Percentiles rank a stretch among this genome's conserved stretches.
Conservation (phyloP, 805 yeast genomes). For the Grigorovia humatica region DNA sequence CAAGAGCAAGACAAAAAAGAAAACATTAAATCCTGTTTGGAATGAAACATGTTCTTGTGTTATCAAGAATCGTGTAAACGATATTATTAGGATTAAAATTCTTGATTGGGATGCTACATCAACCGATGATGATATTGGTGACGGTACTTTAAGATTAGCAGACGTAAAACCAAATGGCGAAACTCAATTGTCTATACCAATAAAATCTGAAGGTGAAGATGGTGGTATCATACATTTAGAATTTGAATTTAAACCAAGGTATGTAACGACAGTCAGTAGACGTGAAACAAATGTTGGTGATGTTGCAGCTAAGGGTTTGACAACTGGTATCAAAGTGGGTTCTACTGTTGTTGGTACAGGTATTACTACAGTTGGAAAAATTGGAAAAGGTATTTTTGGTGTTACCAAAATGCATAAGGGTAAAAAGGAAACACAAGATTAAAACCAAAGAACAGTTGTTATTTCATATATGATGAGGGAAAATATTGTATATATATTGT, state of each 20-base stretch:
- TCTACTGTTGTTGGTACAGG: slow-evolving; percentile 36
- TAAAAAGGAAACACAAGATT: slow-evolving; percentile 1
- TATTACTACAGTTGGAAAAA: slow-evolving; percentile 30
- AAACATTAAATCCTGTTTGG: slow-evolving; percentile 85
- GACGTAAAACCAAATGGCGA: slow-evolving; percentile 41
- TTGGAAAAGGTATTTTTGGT: slow-evolving; percentile 14
- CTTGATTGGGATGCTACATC: slow-evolving; percentile 93
- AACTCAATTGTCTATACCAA: slow-evolving; percentile 40
- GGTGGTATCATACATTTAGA: slow-evolving; percentile 55
- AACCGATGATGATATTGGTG: slow-evolving; percentile 73
- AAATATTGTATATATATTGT: neutral
- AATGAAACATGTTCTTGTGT: slow-evolving; percentile 55
- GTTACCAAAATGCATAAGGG: slow-evolving; percentile 4
- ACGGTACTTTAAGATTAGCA: slow-evolving; percentile 44
- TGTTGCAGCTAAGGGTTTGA: slow-evolving; percentile 41
- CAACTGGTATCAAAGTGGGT: slow-evolving; percentile 37
- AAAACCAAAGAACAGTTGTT: neutral
- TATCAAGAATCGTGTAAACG: slow-evolving; percentile 52
- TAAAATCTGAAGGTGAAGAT: slow-evolving; percentile 30
- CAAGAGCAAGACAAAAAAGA: slow-evolving; percentile 75
- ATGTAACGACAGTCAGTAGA: slow-evolving; percentile 38
- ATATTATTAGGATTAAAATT: slow-evolving; percentile 46
- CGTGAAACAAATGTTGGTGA: slow-evolving; percentile 35
- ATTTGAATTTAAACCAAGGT: slow-evolving; percentile 60
- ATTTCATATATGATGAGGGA: neutral